These are phyloP conservation scores for Chamaecrista fasciculata DNA, from an alignment of 306 rosid genomes.

Conservation along the genomic window DNA sequence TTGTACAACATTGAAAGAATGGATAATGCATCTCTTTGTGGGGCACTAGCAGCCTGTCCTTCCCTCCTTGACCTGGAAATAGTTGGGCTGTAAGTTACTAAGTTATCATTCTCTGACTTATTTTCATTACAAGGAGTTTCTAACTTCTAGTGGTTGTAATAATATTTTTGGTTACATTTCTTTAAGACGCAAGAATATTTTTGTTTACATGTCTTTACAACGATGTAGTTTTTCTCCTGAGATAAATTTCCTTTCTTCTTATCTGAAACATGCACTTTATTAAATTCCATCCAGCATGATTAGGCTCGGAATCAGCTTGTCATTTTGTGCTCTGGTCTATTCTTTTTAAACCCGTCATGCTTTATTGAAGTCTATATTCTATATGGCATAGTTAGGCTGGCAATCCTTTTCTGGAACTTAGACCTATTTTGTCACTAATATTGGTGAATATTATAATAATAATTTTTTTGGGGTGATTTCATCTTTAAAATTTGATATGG, in stretches of 20 bases:
- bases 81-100: constrained; percentile 92
- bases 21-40: constrained; percentile 79
- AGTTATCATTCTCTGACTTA: constrained; percentile 35
- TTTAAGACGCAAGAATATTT: neutral
- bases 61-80: constrained; percentile 93
- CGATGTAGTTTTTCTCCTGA: constrained; percentile 4
- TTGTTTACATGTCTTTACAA: no score
- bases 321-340: constrained; percentile 2
- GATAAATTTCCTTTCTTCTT: constrained; percentile 3
- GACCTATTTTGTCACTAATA: neutral
- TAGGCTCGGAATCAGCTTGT: constrained; percentile 14
- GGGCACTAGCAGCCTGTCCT: constrained; percentile 75
- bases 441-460: no score
- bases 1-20: constrained; percentile 90
- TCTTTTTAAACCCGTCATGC: neutral
- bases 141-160: neutral
- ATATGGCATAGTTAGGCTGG: neutral
- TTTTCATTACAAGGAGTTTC: constrained; percentile 24
- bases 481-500: neutral
- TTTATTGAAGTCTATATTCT: neutral
- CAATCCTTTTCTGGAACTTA: constrained; percentile 7
- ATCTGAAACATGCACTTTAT: neutral
- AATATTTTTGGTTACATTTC: constrained; percentile 1
- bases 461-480: no score
- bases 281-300: constrained; percentile 7